A percentile compares a stretch with the other conserved stretches of the same genome.
phyloP scores from a whole-genome alignment of 1,284 basidiomycete species.

The Heterobasidion occidentale region DNA sequence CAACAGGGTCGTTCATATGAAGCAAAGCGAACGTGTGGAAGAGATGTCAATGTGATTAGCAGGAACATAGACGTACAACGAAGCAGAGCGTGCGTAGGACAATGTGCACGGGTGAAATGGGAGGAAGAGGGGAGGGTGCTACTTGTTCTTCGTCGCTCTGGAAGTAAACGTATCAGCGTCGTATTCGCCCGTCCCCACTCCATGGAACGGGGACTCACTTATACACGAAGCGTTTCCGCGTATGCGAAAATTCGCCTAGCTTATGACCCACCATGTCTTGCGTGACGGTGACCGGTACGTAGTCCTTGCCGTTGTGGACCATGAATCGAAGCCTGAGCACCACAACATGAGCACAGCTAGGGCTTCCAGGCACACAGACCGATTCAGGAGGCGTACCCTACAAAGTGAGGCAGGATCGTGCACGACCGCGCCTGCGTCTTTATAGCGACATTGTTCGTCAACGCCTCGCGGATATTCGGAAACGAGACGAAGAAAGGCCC shows the following conservation, averaged over 20 bases:
- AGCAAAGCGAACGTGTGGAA: too few relatives aligned
- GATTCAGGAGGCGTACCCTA: constrained; percentile 54
- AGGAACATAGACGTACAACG: too few relatives aligned
- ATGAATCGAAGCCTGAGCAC: constrained; percentile 67
- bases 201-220: constrained; percentile 39
- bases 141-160: constrained; percentile 27
- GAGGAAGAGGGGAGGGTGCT: constrained; percentile 4
- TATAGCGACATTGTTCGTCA: constrained; percentile 81
- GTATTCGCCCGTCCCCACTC: not conserved
- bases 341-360: not conserved
- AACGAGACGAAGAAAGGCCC: constrained; percentile 96
- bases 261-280: constrained; percentile 99
- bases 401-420: constrained; percentile 92
- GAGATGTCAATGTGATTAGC: too few relatives aligned
- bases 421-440: constrained; percentile 86
- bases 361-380: not conserved
- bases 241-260: constrained; percentile 90
- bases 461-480: constrained; percentile 80
- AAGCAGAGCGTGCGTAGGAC: not conserved
- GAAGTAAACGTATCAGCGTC: constrained; percentile 2
- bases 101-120: not conserved
- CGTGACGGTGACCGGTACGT: constrained; percentile 79
- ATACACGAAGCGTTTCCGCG: constrained; percentile 74
- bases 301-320: constrained; percentile 94
- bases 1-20: too few relatives aligned